Conservation (phyloP, 305 asterid species). For the Fraxinus dipetala region DNA sequence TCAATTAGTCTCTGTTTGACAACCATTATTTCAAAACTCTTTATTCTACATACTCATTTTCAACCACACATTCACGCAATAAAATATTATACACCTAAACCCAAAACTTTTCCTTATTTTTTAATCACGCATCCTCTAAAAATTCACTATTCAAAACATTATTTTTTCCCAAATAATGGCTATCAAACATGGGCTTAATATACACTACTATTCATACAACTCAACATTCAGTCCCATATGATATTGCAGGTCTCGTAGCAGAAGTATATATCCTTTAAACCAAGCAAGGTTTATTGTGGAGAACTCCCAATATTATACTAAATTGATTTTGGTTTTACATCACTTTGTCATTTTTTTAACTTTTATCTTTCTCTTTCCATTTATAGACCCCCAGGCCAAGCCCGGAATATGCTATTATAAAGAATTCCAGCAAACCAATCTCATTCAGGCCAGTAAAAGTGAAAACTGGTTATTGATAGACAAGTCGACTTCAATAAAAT, state of each 20-base stretch:
- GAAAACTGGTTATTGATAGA: neutral
- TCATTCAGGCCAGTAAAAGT: neutral
- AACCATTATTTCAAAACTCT: too few relatives aligned
- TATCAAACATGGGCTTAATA: neutral
- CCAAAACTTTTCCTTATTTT: too few relatives aligned
- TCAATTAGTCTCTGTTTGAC: too few relatives aligned
- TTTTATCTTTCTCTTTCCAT: neutral
- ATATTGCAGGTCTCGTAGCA: neutral
- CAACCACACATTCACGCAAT: too few relatives aligned
- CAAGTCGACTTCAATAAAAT: neutral
- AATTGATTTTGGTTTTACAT: neutral
- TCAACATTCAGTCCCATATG: neutral
- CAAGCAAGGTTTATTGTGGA: neutral
- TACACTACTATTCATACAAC: neutral
- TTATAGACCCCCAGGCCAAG: neutral
- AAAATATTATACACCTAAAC: too few relatives aligned
- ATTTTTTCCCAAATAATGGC: too few relatives aligned
- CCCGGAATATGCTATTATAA: neutral
- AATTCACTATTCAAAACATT: too few relatives aligned
- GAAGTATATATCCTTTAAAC: neutral
- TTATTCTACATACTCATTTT: neutral
- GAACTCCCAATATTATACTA: neutral
- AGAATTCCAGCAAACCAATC: neutral
- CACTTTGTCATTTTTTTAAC: neutral
- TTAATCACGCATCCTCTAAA: too few relatives aligned